Conservation (phyloP, 192 early-diverging fungal species). For the Lunasporangiospora selenospora region DNA sequence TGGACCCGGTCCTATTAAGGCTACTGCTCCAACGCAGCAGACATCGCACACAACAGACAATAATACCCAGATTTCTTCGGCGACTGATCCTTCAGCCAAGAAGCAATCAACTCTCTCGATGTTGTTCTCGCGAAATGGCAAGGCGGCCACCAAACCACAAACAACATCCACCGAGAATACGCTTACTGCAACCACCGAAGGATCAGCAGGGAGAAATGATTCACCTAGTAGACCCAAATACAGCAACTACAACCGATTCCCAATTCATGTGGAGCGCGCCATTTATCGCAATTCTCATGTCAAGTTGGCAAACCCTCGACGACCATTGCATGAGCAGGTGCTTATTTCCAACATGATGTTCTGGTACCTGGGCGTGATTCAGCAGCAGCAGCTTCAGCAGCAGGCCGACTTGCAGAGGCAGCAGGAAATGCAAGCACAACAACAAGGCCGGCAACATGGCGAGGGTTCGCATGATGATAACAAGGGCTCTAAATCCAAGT, state of each 20-base stretch:
- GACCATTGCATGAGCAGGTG: conserved; percentile 77
- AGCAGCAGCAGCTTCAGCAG: conserved; percentile 51
- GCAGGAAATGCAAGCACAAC: conserved; percentile 35
- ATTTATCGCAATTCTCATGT: conserved; percentile 77
- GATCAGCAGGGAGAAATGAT: conserved; percentile 10
- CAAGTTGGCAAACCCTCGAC: conserved; percentile 77
- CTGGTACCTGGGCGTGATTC: conserved; percentile 80
- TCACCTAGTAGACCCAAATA: conserved; percentile 57
- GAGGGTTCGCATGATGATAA: conserved; percentile 3
- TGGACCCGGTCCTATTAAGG: not conserved
- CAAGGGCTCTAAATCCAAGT: conserved; percentile 14
- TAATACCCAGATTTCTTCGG: conserved; percentile 11
- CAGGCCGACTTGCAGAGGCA: conserved; percentile 46
- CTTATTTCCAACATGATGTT: conserved; percentile 84
- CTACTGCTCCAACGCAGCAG: not conserved
- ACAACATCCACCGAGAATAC: conserved; percentile 19
- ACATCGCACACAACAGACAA: conserved; percentile 7
- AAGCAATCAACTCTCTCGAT: conserved; percentile 45
- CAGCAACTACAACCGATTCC: conserved; percentile 63
- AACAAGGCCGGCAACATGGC: conserved; percentile 17
- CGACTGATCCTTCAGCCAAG: conserved; percentile 10
- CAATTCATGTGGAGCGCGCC: conserved; percentile 80
- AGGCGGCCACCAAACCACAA: conserved; percentile 35
- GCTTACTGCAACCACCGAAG: conserved; percentile 4
- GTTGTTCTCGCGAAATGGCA: conserved; percentile 47